Base-by-base conservation (phyloP, 345 rosid species). In the Rubroshorea leprosula region DNA sequence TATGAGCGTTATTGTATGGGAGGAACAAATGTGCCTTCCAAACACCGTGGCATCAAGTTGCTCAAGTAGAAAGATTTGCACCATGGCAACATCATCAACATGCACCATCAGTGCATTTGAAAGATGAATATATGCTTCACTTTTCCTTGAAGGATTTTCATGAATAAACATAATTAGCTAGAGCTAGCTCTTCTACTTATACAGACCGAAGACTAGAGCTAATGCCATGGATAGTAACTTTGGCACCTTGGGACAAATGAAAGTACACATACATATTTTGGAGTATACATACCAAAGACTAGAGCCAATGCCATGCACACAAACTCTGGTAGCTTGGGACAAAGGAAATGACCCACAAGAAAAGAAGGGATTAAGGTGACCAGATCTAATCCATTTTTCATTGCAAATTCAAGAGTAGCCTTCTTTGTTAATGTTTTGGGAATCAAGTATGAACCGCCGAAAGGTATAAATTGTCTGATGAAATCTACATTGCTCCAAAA, bases 1-100 rank as follows among this genome's bases (percentile, higher is more conserved):
- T 15, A 46, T 21, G 18, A 62, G 56, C 2, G 78, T 67, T 12
- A 70, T 0, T 0, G 0, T 26, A 9, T 50, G 10, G 0, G 74
- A 57, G 16, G 76, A 69, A 63, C 76, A 77, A 24, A 55, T 62
- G 22, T 77, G 60, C 14, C 85, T 68, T 23, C 78, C n/a, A n/a
- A n/a, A n/a, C n/a, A n/a, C 85, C 22, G 68, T 54, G 24, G 73
- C 68, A 9, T 64, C 31, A 0, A 71, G 61, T 41, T 57, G 16
- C 22, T 80, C 76, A 23, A 72, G 56, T 38, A 72, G 57, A 21
- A 57, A 29, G 5, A 29, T 29, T 4, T 29, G 35, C 35, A 9
- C 35, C 35, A 4, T 29, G 9, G 35, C 35, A 29, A 29, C 35
- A 29, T 29, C 35, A 29, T 29, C 35, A 29, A 29, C 35, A 29